Base-by-base conservation (phyloP, 2,329 filamentous ascomycete genomes). In the Trichoderma gracile region DNA sequence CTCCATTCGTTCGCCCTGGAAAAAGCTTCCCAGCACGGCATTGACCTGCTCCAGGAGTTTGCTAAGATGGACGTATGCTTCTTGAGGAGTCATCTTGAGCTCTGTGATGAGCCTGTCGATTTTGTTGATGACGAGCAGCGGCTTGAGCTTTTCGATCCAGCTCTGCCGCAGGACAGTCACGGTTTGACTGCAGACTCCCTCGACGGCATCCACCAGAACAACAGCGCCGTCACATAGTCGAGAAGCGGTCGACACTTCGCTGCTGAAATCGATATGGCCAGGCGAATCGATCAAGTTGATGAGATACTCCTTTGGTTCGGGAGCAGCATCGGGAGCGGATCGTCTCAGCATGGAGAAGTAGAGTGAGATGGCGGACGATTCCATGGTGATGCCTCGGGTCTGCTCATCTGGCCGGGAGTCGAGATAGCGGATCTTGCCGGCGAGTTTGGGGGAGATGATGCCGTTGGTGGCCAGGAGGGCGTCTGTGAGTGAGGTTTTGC, bases 271-370 rank as follows among this genome's bases (percentile, higher is more conserved):
- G 68, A 99, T 98, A 75, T 99, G 95, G 2, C 95, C 95, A 0
- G 95, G 95, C 1, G 95, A 98, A 78, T 99, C 95, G 74, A 99
- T 99, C 65, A 99, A 79, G 76, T 99, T 99, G 79, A 99, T 92
- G 67, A 99, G 83, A 74, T 97, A 97, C 77, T 99, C 94, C 73
- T 92, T 92, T 21, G 90, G 84, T 71, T 89, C 84, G 0, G 92
- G 89, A 15, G 82, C 74, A 6, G 86, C 86, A 17, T 92, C 88
- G 2, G 89, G 88, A 1, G 85, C 81, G 43, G 86, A 81, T 69
- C 92, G 86, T 69, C 93, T 86, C 61, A 96, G 81, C 84, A 98
- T 92, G 42, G 93, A 96, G 76, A 99, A 99, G 78, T 91, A 96
- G 40, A 99, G 82, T 0, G 95, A 98, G 68, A 99, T 99, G 67